These are phyloP conservation scores for Ciborinia camelliae DNA, from an alignment of 2,329 filamentous ascomycete genomes.

Conservation along the genomic window DNA sequence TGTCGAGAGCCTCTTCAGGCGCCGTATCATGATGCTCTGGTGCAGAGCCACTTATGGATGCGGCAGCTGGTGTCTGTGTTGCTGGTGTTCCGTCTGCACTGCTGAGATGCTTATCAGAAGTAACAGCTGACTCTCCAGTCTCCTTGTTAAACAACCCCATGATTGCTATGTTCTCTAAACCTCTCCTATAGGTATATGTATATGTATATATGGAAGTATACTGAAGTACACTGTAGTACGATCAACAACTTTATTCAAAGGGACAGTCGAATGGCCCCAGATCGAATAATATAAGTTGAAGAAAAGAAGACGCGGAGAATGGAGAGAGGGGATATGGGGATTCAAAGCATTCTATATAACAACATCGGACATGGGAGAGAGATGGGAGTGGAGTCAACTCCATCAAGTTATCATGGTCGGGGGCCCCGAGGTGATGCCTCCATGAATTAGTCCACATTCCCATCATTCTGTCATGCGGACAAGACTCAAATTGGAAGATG, in stretches of 20 bases:
- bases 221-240: too few species aligned
- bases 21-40: constrained; percentile 12
- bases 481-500: not conserved
- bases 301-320: constrained; percentile 6
- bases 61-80: constrained; percentile 21
- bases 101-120: constrained; percentile 21
- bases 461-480: constrained; percentile 6
- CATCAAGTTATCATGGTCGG: constrained; percentile 1
- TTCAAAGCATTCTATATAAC: not conserved
- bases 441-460: constrained; percentile 7
- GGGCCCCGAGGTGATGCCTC: constrained; percentile 7
- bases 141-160: constrained; percentile 24
- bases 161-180: not conserved
- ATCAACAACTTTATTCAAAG: constrained; percentile 8
- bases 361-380: not conserved
- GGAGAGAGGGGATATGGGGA: constrained; percentile 3
- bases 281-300: not conserved
- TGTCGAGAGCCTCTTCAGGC: constrained; percentile 12
- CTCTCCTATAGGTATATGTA: not conserved
- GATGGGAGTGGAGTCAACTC: not conserved
- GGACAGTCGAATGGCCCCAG: not conserved
- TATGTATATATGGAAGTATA: not conserved
- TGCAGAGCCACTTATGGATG: constrained; percentile 3
- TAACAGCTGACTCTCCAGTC: not conserved
- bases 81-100: constrained; percentile 19